A percentile compares a stretch with the other conserved stretches of the same genome.
Evolutionary conservation across 768 basidiomycete species (phyloP).

Genomic region (Paxillus ammoniavirescens): DNA sequence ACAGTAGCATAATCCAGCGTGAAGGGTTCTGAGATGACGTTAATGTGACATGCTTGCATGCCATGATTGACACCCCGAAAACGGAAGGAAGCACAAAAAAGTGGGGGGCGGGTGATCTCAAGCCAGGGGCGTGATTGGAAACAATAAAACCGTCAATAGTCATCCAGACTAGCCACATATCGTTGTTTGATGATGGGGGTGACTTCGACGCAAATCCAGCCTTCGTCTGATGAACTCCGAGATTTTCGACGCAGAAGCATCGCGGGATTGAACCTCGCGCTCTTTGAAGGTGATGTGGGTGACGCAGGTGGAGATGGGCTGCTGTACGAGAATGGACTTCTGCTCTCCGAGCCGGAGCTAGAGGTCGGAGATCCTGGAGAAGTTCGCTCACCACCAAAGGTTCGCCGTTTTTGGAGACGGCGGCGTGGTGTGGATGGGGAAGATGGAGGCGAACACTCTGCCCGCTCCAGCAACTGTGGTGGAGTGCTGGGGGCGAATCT

Average conservation of each 20-base stretch:
- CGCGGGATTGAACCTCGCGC: conserved; percentile 14
- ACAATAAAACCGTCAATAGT: not conserved
- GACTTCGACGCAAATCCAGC: conserved; percentile 32
- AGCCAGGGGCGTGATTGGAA: not conserved
- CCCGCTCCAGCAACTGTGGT: conserved; percentile 1
- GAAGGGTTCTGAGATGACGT: not conserved
- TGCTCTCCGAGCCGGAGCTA: not conserved
- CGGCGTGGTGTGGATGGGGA: conserved; percentile 21
- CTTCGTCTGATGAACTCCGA: conserved; percentile 19
- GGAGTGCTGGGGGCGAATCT: not conserved
- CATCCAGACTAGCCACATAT: conserved; percentile 10
- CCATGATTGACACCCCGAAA: not conserved
- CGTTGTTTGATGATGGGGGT: conserved; percentile 22
- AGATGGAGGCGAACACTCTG: conserved; percentile 8
- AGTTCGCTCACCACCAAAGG: conserved; percentile 5
- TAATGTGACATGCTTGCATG: not conserved
- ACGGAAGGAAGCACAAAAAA: not conserved
- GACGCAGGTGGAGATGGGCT: conserved; percentile 1
- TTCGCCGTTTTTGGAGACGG: conserved; percentile 32
- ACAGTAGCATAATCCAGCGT: not conserved
- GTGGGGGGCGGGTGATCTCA: not conserved
- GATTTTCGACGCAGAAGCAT: conserved; percentile 17
- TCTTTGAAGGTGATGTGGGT: conserved; percentile 14
- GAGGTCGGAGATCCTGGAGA: conserved; percentile 5
- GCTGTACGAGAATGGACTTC: too few species aligned